Base-by-base conservation (phyloP, 2,329 filamentous ascomycete species). In the Herpotrichia juniperi region DNA sequence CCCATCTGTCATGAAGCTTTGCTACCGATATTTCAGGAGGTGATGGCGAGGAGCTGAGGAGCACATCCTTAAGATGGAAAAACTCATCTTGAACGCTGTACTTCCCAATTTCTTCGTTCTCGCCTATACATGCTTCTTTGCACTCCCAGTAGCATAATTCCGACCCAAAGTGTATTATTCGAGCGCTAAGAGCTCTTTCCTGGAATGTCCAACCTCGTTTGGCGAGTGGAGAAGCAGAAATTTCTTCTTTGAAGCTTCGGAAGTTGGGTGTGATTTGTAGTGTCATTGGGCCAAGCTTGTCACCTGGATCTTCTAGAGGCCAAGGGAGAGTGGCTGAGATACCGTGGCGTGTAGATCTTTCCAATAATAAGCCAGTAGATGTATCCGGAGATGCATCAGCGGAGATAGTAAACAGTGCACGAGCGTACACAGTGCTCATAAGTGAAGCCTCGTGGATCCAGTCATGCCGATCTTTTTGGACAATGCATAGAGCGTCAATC, bases 401-500 rank as follows among this genome's bases (percentile, higher is more conserved):
- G 5, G 46, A 28, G 17, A 54, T 45, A 16, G 42, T 46, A 10
- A 54, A 31, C 3, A 42, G 16, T 5, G 51, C 51, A 6, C 35
- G 11, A 3, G 30, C 26, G 19, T 54, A 54, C 8, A 54, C 44
- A 8, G 26, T 17, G 16, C 24, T 14, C 51, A 54, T 54, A 3
- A 16, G 24, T 16, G 47, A 22, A 11, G 51, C 46, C 35, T 54
- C 46, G 3, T 44, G 31, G 6, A 42, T 37, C 44, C 46, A 50
- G 21, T 59, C 51, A 12, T 44, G 47, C 5, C 42, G 26, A 21
- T 57, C 43, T 19, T 32, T 37, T 39, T 49, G 46, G 26, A 49
- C 12, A 16, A 49, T 43, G 43, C 59, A 62, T 10, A 62, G 49
- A 4, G 57, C 53, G 25, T 62, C 59, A n/a, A 58, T 50, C 59